phyloP scores from a whole-genome alignment of 2,329 filamentous ascomycete genomes.

The Xylariales sp. region DNA sequence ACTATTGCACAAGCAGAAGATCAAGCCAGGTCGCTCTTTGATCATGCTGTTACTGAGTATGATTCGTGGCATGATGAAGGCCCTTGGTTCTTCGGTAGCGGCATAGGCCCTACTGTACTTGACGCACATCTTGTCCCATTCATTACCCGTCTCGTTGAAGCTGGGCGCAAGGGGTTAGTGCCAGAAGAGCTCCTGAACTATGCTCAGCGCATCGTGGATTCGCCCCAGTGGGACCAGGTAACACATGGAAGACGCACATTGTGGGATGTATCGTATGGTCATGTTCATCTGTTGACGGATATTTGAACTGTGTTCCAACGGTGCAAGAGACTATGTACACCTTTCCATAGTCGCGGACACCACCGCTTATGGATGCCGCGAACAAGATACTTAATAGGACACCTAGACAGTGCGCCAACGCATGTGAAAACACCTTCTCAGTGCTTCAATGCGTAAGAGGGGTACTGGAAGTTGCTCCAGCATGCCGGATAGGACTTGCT shows the following conservation, averaged over 20 bases:
- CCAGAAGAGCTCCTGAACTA: slow-evolving; percentile 3
- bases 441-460: no score
- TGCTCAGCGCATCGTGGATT: not conserved
- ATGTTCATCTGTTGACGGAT: slow-evolving; percentile 3
- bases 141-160: slow-evolving; percentile 4
- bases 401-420: no score
- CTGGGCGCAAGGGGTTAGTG: not conserved
- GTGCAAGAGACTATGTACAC: no score
- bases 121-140: slow-evolving; percentile 10
- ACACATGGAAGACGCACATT: slow-evolving; percentile 2
- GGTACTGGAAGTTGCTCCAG: no score
- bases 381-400: no score
- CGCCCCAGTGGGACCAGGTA: not conserved
- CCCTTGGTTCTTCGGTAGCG: slow-evolving; percentile 6
- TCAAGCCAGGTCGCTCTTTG: not conserved
- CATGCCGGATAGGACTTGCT: no score
- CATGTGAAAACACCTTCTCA: no score
- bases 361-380: no score
- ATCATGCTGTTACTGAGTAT: not conserved
- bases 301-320: no score
- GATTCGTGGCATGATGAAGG: not conserved
- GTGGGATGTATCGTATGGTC: slow-evolving; percentile 4
- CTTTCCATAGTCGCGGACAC: no score
- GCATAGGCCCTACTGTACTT: slow-evolving; percentile 3
- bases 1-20: slow-evolving; percentile 5